Base-by-base conservation (phyloP, 345 rosid genomes). In the Rhodamnia rubescens region DNA sequence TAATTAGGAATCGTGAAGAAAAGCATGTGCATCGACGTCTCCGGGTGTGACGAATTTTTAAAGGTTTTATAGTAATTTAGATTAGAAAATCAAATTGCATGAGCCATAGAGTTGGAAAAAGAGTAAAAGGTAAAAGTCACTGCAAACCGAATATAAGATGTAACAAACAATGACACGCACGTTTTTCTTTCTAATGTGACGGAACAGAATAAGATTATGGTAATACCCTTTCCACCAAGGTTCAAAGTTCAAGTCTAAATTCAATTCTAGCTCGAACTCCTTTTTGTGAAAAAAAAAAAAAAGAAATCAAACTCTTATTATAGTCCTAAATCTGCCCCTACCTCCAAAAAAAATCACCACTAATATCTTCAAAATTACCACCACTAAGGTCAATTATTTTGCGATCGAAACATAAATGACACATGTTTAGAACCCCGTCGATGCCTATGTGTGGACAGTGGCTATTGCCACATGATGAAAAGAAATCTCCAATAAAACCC, bases 81-180 rank as follows among this genome's bases (percentile, higher is more conserved):
- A 32, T 27, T 1, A 82, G 51, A n/a, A 82, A 82, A n/a, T 26
- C 40, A 29, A 14, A 61, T 36, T 14, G 10, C 40, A 29, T 0
- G 20, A 27, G 40, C 42, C 74, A 3, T 14, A 29, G 40, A 61
- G 11, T 29, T 29, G 40, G 16, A 29, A 53, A 26, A 52, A 82
- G n/a, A 10, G 49, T 7, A 15, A 53, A 83, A 32, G 55, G 44
- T 4, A 36, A 83, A 40, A 20, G 36, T 4, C 78, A 4, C 3
- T 18, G 4, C 11, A 15, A 8, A 61, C 18, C 8, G 2, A 29
- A 61, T 61, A 61, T 29, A 7, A 61, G 6, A 84, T 32, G 8
- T 2, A 6, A 36, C 22, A 4, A 24, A 44, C 0, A 44, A 36
- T 16, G 2, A 4, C 24, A 13, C 14, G 0, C 20, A 3, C 26